Conservation (phyloP, 2,329 filamentous ascomycete species). For the Claviceps sp. region DNA sequence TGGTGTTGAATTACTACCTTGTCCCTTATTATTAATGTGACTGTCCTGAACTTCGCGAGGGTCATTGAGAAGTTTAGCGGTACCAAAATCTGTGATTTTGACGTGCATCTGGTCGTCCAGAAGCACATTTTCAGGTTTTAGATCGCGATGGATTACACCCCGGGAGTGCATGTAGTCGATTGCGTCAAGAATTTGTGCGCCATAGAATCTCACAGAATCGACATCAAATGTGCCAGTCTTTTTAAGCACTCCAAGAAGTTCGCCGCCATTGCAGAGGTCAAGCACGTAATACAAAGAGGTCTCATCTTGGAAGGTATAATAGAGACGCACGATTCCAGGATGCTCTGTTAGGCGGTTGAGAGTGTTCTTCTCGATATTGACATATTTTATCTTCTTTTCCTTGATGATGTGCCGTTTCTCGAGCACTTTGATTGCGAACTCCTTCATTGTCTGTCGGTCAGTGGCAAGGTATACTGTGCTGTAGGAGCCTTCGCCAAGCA, state of each 20-base stretch:
- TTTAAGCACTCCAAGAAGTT: conserved; percentile 84
- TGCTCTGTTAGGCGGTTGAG: conserved; percentile 92
- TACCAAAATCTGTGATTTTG: conserved; percentile 98
- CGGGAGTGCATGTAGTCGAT: conserved; percentile 97
- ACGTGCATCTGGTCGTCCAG: conserved; percentile 93
- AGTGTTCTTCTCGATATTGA: conserved; percentile 98
- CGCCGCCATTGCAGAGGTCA: conserved; percentile 82
- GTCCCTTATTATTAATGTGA: conserved; percentile 24
- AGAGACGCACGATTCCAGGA: conserved; percentile 87
- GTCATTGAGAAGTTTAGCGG: conserved; percentile 68
- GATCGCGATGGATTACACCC: conserved; percentile 88
- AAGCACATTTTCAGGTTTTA: conserved; percentile 95
- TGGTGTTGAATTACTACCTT: conserved; percentile 10
- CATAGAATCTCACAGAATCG: conserved; percentile 88
- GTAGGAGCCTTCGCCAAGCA: conserved; percentile 92
- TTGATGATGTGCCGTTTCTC: conserved; percentile 99
- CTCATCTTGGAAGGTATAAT: conserved; percentile 98
- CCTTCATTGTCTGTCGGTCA: conserved; percentile 83
- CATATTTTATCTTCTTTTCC: conserved; percentile 99
- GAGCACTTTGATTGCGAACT: conserved; percentile 95
- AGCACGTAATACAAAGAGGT: conserved; percentile 92
- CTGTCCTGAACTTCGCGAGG: conserved; percentile 28
- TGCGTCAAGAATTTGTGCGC: conserved; percentile 87
- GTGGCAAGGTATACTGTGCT: conserved; percentile 89
- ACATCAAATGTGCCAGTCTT: conserved; percentile 89